A percentile compares a stretch with the other conserved stretches of the same genome.
These are phyloP conservation scores for Globisporangium paddicum DNA, from an alignment of 352 stramenopile species.

Conservation along the genomic window DNA sequence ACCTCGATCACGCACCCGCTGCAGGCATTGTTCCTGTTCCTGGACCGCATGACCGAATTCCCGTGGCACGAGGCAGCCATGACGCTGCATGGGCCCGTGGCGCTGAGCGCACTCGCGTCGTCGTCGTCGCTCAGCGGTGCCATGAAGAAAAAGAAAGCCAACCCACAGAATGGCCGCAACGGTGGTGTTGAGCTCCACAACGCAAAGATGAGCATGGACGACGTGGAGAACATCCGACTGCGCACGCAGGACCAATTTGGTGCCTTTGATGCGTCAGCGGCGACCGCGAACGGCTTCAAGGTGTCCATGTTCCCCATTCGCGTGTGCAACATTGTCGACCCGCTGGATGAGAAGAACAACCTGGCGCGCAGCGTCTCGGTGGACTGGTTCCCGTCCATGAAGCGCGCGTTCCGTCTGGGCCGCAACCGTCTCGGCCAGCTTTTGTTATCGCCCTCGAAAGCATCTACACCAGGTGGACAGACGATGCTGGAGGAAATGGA, in stretches of 20 bases:
- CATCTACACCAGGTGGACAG: too few species aligned
- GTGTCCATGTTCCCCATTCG: slow-evolving; percentile 59
- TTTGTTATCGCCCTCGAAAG: slow-evolving; percentile 15
- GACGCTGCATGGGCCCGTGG: slow-evolving; percentile 69
- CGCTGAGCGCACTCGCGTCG: slow-evolving; percentile 45
- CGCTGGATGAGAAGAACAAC: slow-evolving; percentile 86
- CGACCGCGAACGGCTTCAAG: slow-evolving; percentile 8
- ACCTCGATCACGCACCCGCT: slow-evolving; percentile 67
- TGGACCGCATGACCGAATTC: slow-evolving; percentile 82
- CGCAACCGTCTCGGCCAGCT: slow-evolving; percentile 46
- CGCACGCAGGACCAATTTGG: slow-evolving; percentile 56
- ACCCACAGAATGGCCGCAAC: slow-evolving; percentile 5
- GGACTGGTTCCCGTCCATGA: slow-evolving; percentile 67
- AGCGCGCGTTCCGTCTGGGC: slow-evolving; percentile 57
- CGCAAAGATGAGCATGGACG: slow-evolving; percentile 29
- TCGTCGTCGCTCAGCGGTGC: slow-evolving; percentile 29
- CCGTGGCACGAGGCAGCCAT: slow-evolving; percentile 80
- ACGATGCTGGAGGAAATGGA: slow-evolving; percentile 20
- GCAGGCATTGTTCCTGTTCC: slow-evolving; percentile 80
- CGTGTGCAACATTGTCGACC: slow-evolving; percentile 87
- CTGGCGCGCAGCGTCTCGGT: slow-evolving; percentile 72
- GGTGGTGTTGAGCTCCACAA: slow-evolving; percentile 9
- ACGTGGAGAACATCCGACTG: slow-evolving; percentile 46
- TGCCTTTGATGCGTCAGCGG: slow-evolving; percentile 30
- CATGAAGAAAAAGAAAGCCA: slow-evolving; percentile 17